Base-by-base conservation (phyloP, 176 grass and related monocot species). In the Hordeum marinum region DNA sequence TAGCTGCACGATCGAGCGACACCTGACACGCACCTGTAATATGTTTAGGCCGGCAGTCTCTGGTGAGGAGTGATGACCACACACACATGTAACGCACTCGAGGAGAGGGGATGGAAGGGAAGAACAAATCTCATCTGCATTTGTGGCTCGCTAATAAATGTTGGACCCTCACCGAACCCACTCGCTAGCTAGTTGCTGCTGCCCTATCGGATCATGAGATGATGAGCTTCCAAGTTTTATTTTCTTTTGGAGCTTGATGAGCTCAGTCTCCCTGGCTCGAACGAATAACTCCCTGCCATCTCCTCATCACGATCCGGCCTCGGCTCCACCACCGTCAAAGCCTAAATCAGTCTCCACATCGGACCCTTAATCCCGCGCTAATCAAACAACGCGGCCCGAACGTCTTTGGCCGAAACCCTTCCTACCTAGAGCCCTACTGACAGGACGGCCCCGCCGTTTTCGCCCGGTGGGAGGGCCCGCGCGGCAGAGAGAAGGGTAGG, bases 321-420 rank as follows among this genome's bases (percentile, higher is more conserved):
- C 27, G 75, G 74, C 1, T 29, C 75, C 80, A 20, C n/a, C 15
- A 52, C 61, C 50, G 85, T 87, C 84, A 90, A 84, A 80, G 73
- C 60, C 61, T 72, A 83, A 83, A 80, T 79, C 67, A 64, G 66
- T n/a, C 20, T 17, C 7, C 25, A 21, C 17, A 21, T 46, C 41
- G 17, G 20, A 73, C 15, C 23, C 12, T 3, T 81, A 64, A 66
- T 27, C 2, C 21, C 15, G 21, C 26, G 62, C 18, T 55, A 55
- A 55, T 32, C 8, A 78, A 11, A 14, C 24, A 50, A 64, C 61
- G 17, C 45, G 36, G 17, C 46, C 42, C 3, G 20, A 52, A 1
- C 69, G 36, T 20, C n/a, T 11, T 14, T 24, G 1, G 4, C 37
- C 27, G 46, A 1, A 46, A 17, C 2, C 2, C 0, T 0, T 2